Base-by-base conservation (phyloP, 371 early-diverging fungal genomes). In the Blastocladiella emersonii region DNA sequence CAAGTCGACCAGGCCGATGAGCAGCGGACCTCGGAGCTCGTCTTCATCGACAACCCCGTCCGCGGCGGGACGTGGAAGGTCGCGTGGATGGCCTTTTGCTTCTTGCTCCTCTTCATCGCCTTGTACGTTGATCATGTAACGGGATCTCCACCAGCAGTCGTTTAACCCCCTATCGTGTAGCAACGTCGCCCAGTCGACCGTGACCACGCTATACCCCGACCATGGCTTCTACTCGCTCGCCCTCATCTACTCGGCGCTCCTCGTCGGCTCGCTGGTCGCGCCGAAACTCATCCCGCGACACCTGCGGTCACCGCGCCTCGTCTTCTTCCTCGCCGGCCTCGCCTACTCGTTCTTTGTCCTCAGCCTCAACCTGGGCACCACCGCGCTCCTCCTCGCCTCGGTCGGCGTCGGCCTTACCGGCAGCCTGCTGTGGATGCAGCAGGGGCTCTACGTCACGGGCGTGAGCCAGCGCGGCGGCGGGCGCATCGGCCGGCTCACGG, bases 151-250 rank as follows among this genome's bases (percentile, higher is more conserved):
- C 45, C 8, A 44, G 3, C 8, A 44, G 3, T 44, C 45, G 4
- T 17, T 10, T 21, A 19, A 44, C 23, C 3, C 21, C n/a, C n/a
- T n/a, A n/a, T 12, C 5, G 21, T 10, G 17, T 21, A 44, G 45
- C 23, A 51, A 51, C 32, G 7, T 51, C 32, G 53, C 53, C 2
- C 53, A 51, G 32, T 15, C 21, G 13, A 12, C 30, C 8, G 30
- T 51, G 30, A 51, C 53, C 10, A 51, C 53, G 30, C 53, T 51
- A 10, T 51, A 30, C 32, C 53, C 53, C 8, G 19, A 12, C 17
- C 32, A 51, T 30, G 53, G 53, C 15, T 51, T 51, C 53, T 51
- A 51, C 53, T 51, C 53, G 30, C 53, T 51, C 13, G 53, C 53
- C 15, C 27, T 51, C 53, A 51, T 51, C 32, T 51, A 51, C 32